Base-by-base conservation (phyloP, 805 yeast genomes). In the Saccharomycopsis schoenii region DNA sequence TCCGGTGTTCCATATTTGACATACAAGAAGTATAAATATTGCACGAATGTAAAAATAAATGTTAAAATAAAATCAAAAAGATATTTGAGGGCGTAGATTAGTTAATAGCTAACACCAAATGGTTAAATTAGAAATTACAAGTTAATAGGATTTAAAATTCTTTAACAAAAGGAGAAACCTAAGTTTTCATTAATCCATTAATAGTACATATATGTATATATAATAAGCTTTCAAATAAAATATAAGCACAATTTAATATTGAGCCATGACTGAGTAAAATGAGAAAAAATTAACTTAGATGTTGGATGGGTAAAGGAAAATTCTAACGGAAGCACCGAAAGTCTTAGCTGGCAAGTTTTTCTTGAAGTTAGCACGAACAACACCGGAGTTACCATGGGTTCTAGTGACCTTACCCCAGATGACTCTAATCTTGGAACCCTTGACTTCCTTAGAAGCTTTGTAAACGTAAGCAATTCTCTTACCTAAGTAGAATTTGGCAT, bases 271-370 rank as follows among this genome's bases (percentile, higher is more conserved):
- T 58, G 47, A 9, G 47, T 47, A 47, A 47, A 47, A 47, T 47
- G 52, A 37, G 29, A 51, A 57, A 51, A 29, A 40, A 62, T 55
- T 55, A 65, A 71, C 72, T 88, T 93, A 93, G 89, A 93, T 94
- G 96, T 88, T 92, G 71, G 98, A 93, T 83, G 99, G 99, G 89
- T 93, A 93, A 81, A 93, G 92, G 96, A 94, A 91, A 84, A 94
- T 86, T 86, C 99, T 89, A 78, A 94, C 98, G 70, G 97, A 87
- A 77, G 99, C 97, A 83, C 99, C 99, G 79, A 94, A 93, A 73
- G 98, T 91, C 89, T 93, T 92, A 72, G 99, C 92, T 80, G 99
- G 99, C 77, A 94, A 87, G 92, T 94, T 94, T 81, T 88, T 85
- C 84, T 89, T 92, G 96, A 94, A 94, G 82, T 86, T 89, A 75